phyloP scores from a whole-genome alignment of 2,329 filamentous ascomycete genomes.

The Colletotrichum tanaceti region DNA sequence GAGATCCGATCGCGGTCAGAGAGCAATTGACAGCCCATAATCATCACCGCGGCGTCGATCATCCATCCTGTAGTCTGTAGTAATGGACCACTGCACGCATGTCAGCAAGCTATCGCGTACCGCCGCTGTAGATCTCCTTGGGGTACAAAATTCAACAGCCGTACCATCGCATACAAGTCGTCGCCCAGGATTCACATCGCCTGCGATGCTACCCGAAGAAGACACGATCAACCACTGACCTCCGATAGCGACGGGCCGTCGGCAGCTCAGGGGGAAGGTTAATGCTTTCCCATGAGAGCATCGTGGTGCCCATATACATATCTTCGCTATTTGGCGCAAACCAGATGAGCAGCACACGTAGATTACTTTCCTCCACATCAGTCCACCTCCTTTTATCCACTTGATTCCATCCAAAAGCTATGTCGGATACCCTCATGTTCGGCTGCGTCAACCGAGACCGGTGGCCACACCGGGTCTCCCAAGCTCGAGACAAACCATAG shows the following conservation, averaged over 20 bases:
- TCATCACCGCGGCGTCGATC: neutral
- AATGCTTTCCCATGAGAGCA: neutral
- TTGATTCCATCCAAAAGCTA: neutral
- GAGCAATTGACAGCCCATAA: neutral
- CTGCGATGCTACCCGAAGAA: neutral
- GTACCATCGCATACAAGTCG: neutral
- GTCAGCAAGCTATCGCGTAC: no score
- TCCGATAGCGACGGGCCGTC: no score
- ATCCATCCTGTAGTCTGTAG: no score
- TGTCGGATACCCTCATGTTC: neutral
- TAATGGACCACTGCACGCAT: neutral
- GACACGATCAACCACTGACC: neutral
- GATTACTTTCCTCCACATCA: neutral
- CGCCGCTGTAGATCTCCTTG: neutral
- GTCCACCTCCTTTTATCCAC: neutral
- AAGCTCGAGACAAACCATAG: neutral
- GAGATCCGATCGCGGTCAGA: no score
- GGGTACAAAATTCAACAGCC: neutral
- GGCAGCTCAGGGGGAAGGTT: neutral
- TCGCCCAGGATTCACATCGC: no score
- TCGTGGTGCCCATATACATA: neutral
- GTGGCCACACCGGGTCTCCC: neutral
- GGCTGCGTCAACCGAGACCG: neutral
- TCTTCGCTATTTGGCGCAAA: neutral
- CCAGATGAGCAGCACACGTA: no score